Base-by-base conservation (phyloP, 2,329 filamentous ascomycete species). In the Stemphylium lycopersici region DNA sequence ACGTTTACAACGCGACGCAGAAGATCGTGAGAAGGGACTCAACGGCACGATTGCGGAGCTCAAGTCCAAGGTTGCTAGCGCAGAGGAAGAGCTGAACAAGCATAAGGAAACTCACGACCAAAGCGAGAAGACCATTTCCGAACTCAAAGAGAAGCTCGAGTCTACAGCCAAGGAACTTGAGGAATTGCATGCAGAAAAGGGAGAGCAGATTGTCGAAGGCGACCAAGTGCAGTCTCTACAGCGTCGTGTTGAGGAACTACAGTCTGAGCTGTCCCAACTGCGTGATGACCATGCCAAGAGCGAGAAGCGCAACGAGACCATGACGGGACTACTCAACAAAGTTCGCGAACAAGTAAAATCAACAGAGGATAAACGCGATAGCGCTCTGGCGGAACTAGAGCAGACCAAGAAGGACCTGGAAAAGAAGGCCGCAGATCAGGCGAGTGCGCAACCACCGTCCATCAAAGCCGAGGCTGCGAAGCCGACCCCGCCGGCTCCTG, bases 311-410 rank as follows among this genome's bases (percentile, higher is more conserved):
- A 71, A 80, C 22, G 77, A 80, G 22, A 83, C 84, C 0, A 71
- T 86, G 45, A 81, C 84, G 50, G 76, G 77, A n/a, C 68, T 87
- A 16, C 79, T 87, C 32, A 78, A 79, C n/a, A 82, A 74, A 29
- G 73, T 87, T 18, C 80, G 80, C 32, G 75, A 76, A 15, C 81
- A 87, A 63, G 67, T 85, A 12, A 80, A 81, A 66, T 76, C 80
- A n/a, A 80, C 81, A 1, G 82, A 86, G 58, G 71, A 75, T 6
- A 78, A 78, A 18, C 78, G 82, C 38, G 76, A 78, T 18, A 69
- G 75, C 6, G 68, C 82, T 13, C 76, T 81, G 56, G 67, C 67
- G 4, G 76, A 81, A 22, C 65, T 81, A 2, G 70, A 78, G 20
- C 55, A 63, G 44, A 59, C 61, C 10, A 68, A 69, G 48, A 70